Percentiles rank a stretch among this genome's conserved stretches.
phyloP scores from a whole-genome alignment of 208 protist genomes.

The Trypanosoma avium region DNA sequence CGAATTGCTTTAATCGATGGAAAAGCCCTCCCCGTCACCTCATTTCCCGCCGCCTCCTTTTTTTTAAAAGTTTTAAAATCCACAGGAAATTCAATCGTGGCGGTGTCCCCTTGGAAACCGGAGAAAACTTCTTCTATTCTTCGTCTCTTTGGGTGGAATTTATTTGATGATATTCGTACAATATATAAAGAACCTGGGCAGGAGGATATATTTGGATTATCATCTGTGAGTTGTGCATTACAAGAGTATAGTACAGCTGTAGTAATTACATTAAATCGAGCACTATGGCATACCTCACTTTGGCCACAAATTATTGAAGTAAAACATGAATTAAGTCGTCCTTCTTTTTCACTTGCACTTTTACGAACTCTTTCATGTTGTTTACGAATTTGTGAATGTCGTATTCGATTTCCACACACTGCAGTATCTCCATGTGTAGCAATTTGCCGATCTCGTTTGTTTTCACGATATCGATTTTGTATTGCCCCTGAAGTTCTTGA shows the following conservation, averaged over 20 bases:
- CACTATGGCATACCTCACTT: constrained; percentile 42
- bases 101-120: constrained; percentile 50
- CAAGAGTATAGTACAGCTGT: constrained; percentile 37
- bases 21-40: constrained; percentile 30
- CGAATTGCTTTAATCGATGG: constrained; percentile 24
- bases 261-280: constrained; percentile 39
- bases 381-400: constrained; percentile 61
- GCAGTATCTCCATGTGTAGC: constrained; percentile 48
- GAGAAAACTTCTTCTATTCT: constrained; percentile 39
- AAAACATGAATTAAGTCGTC: constrained; percentile 25
- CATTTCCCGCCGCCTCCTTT: constrained; percentile 54
- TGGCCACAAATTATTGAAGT: constrained; percentile 50
- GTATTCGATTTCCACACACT: constrained; percentile 63
- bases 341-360: constrained; percentile 49
- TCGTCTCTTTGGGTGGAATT: constrained; percentile 51
- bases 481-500: constrained; percentile 20
- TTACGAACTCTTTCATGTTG: constrained; percentile 64
- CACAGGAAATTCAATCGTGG: constrained; percentile 47
- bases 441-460: constrained; percentile 40
- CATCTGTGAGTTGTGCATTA: constrained; percentile 35
- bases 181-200: no score
- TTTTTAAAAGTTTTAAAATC: constrained; percentile 68
- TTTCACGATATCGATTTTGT: constrained; percentile 65
- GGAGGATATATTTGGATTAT: constrained; percentile 34
- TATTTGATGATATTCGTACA: no score